Base-by-base conservation (phyloP, 257 asterid genomes). In the Thymus mandschuricus region DNA sequence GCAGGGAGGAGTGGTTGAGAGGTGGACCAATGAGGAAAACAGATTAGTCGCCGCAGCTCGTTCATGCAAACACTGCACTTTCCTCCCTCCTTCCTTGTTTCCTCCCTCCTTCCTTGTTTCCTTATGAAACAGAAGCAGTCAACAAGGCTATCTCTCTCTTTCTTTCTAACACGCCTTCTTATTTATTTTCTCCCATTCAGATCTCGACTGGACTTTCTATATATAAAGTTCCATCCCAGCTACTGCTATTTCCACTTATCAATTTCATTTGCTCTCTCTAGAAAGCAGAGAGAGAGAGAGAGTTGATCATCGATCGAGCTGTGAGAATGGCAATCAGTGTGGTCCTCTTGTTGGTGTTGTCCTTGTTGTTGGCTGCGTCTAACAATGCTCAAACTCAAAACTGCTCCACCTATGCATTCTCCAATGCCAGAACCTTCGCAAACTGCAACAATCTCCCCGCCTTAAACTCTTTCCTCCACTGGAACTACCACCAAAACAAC, bases 361-460 rank as follows among this genome's bases (percentile, higher is more conserved):
- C 40, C 40, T 33, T 52, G 33, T 8, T 55, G n/a, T 28, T 55
- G 3, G 60, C 46, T 27, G 10, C 82, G 44, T 69, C 72, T 4
- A n/a, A 21, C 21, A 21, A 50, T 0, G 84, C 73, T 27, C 89
- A 85, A n/a, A 69, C 72, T 29, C 87, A 84, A 21, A 69, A 62
- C 69, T 79, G 86, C 45, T 65, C 73, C 1, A 30, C 40, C 8
- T 30, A 41, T 43, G 33, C 21, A 6, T 72, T 72, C 49, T 52
- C 64, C 38, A 31, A 31, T 4, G 40, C 50, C 40, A 43, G 30
- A 45, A 4, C 40, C 15, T 56, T 29, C 30, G 10, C 5, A 1
- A 63, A 12, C 46, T 62, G 71, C 76, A 72, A 28, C 70, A 8
- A 5, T 3, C 76, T 72, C 12, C 40, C 75, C 3, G 70, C 51